Percentiles rank a stretch among this genome's conserved stretches.
phyloP scores from a whole-genome alignment of 2,329 filamentous ascomycete species.

The Achaetomium macrosporum region DNA sequence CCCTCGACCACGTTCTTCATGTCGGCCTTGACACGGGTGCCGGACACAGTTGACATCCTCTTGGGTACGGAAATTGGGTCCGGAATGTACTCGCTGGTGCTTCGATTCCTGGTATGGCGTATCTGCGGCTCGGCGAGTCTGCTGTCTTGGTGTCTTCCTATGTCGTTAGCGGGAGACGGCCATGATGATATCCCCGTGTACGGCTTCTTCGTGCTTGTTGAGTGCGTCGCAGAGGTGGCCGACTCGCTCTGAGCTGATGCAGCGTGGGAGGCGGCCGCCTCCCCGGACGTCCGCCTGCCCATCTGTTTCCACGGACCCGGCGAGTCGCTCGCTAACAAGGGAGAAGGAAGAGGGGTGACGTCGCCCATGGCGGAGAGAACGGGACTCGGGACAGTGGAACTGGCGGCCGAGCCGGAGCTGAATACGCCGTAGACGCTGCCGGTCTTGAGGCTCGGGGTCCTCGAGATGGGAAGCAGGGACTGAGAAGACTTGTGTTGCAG shows the following conservation, averaged over 20 bases:
- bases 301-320: slow-evolving; percentile 61
- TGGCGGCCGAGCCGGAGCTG: slow-evolving; percentile 50
- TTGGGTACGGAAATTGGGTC: slow-evolving; percentile 63
- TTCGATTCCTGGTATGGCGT: slow-evolving; percentile 72
- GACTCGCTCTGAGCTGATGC: slow-evolving; percentile 29
- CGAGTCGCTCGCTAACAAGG: slow-evolving; percentile 59
- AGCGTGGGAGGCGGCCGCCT: slow-evolving; percentile 32
- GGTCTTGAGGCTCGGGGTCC: slow-evolving; percentile 57
- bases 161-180: slow-evolving; percentile 27
- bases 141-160: slow-evolving; percentile 27
- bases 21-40: slow-evolving; percentile 45
- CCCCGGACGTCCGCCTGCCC: slow-evolving; percentile 43
- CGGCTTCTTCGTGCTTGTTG: slow-evolving; percentile 51
- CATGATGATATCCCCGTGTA: slow-evolving; percentile 44
- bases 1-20: slow-evolving; percentile 37
- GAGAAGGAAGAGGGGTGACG: slow-evolving; percentile 73
- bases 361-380: slow-evolving; percentile 71
- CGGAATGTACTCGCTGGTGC: slow-evolving; percentile 81
- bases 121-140: slow-evolving; percentile 27
- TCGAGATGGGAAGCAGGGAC: slow-evolving; percentile 47
- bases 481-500: slow-evolving; percentile 40
- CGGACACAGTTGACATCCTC: slow-evolving; percentile 68
- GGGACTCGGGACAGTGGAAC: slow-evolving; percentile 65
- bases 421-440: slow-evolving; percentile 44
- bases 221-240: slow-evolving; percentile 31